phyloP scores from a whole-genome alignment of 2,329 filamentous ascomycete genomes.

The Aspergillus fijiensis region DNA sequence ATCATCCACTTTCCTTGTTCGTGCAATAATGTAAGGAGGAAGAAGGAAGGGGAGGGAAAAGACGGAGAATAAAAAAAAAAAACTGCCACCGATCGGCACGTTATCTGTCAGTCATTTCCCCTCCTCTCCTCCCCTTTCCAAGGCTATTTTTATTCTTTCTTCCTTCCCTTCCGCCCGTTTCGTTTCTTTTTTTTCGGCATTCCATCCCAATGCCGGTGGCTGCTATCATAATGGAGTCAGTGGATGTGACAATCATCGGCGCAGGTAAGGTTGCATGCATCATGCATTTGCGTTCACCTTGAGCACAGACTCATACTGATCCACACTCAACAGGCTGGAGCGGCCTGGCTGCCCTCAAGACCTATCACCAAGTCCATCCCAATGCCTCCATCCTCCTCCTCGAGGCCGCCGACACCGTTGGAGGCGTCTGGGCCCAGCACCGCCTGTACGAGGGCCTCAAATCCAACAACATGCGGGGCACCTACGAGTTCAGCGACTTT shows the following conservation, averaged over 20 bases:
- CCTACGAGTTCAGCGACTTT: conserved; percentile 72
- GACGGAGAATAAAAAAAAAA: not conserved
- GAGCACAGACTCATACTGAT: not conserved
- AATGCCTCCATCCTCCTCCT: conserved; percentile 57
- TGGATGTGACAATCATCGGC: conserved; percentile 34
- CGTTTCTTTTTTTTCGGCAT: too few species aligned
- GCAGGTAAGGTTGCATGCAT: conserved; percentile 14
- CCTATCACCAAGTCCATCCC: conserved; percentile 60
- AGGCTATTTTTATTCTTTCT: not conserved
- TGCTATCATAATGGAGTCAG: conserved; percentile 23
- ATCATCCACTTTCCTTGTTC: not conserved
- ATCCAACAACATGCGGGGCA: conserved; percentile 72
- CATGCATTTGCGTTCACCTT: not conserved
- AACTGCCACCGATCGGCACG: not conserved
- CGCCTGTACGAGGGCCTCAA: conserved; percentile 67
- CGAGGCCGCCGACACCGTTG: conserved; percentile 58
- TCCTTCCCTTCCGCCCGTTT: not conserved
- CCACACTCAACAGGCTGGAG: conserved; percentile 44
- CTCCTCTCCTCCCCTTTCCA: too few species aligned
- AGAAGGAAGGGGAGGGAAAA: not conserved
- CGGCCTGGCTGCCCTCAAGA: conserved; percentile 63
- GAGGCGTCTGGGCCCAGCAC: conserved; percentile 69
- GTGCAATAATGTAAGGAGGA: not conserved
- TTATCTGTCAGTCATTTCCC: not conserved
- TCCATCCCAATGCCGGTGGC: too few species aligned